phyloP scores from a whole-genome alignment of 805 yeast species.

The Brettanomyces naardenensis region DNA sequence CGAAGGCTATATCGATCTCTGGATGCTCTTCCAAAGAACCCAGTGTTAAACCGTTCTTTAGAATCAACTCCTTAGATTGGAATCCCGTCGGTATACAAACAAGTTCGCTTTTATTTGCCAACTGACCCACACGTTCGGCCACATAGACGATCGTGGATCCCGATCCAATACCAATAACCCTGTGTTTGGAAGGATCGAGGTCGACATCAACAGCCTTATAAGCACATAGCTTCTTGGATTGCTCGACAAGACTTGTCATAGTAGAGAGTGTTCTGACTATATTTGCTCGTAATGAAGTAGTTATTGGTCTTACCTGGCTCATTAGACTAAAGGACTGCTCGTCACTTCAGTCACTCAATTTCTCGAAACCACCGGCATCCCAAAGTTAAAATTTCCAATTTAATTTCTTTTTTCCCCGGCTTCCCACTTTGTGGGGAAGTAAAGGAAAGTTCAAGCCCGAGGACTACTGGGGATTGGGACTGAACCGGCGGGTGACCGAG shows the following conservation, averaged over 20 bases:
- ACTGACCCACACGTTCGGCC: slow-evolving; percentile 86
- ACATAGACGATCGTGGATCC: slow-evolving; percentile 97
- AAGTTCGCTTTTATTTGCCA: slow-evolving; percentile 42
- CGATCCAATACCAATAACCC: slow-evolving; percentile 87
- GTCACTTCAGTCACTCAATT: too few relatives aligned
- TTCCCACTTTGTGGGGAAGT: too few relatives aligned
- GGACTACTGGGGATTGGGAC: too few relatives aligned
- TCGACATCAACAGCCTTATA: slow-evolving; percentile 88
- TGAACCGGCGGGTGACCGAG: too few relatives aligned
- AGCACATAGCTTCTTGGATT: slow-evolving; percentile 87
- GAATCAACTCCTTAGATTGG: slow-evolving; percentile 82
- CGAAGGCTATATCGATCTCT: slow-evolving; percentile 84
- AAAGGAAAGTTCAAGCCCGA: too few relatives aligned
- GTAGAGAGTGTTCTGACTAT: not conserved
- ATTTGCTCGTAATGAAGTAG: too few relatives aligned
- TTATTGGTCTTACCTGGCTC: too few relatives aligned
- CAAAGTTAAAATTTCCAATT: too few relatives aligned
- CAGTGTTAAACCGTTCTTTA: slow-evolving; percentile 68
- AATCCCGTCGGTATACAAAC: slow-evolving; percentile 94
- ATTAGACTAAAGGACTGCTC: too few relatives aligned
- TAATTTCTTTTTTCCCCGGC: too few relatives aligned
- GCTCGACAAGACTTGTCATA: slow-evolving; percentile 41
- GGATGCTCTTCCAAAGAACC: slow-evolving; percentile 83
- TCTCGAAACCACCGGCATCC: too few relatives aligned
- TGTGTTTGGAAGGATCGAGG: slow-evolving; percentile 50